A percentile compares a stretch with the other conserved stretches of the same genome.
These are phyloP conservation scores for Penicillium manginii DNA, from an alignment of 495 filamentous ascomycete species.

Conservation along the genomic window DNA sequence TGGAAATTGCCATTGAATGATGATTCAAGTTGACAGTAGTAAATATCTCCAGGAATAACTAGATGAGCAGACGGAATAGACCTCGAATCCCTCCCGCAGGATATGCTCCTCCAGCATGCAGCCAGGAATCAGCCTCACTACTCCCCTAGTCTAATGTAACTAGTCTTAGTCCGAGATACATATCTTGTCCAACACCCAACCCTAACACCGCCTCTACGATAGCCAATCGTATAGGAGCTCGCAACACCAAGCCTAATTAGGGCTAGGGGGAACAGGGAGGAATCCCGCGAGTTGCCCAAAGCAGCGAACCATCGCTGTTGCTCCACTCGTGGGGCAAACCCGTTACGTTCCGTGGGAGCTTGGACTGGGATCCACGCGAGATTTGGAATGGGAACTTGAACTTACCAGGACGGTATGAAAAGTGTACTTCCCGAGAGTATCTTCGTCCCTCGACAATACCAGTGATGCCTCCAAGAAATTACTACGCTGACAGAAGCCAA, in stretches of 20 bases:
- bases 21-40: no score
- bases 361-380: constrained; percentile 19
- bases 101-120: neutral
- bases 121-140: constrained; percentile 1
- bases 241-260: neutral
- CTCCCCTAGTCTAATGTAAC: neutral
- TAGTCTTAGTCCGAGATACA: neutral
- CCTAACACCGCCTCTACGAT: neutral
- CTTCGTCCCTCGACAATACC: no score
- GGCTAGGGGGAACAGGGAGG: constrained; percentile 7
- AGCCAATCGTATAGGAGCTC: constrained; percentile 13
- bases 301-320: neutral
- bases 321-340: constrained; percentile 25
- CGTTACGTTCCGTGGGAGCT: constrained; percentile 31
- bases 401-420: no score
- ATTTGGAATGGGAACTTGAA: constrained; percentile 14
- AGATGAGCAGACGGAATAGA: no score
- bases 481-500: no score
- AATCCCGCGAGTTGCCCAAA: constrained; percentile 25
- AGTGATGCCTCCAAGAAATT: no score
- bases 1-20: no score
- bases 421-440: no score
- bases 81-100: no score
- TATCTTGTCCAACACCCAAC: neutral
- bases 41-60: no score